These are phyloP conservation scores for Magnusiomyces fungicola DNA, from an alignment of 1,139 yeast genomes.

Conservation along the genomic window DNA sequence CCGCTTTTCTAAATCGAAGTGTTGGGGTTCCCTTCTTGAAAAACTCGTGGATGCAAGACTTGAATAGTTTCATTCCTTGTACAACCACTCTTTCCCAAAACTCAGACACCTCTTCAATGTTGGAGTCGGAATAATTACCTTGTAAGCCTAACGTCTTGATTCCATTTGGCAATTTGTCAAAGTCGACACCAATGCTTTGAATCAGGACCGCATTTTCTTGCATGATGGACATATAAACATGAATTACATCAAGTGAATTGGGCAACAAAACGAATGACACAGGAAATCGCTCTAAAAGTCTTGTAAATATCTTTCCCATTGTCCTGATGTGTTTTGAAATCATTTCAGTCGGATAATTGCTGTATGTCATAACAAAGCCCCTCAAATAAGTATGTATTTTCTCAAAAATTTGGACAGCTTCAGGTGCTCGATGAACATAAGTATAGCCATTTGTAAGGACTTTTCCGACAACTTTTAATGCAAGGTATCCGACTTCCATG, in stretches of 20 bases:
- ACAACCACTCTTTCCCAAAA: constrained; percentile 75
- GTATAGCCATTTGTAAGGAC: constrained; percentile 73
- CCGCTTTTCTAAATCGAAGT: constrained; percentile 52
- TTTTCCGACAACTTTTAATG: constrained; percentile 68
- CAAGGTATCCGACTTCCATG: constrained; percentile 68
- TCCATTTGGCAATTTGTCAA: background rate
- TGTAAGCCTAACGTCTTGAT: background rate
- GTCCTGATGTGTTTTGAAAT: constrained; percentile 68
- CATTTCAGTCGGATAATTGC: constrained; percentile 42
- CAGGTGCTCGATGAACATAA: constrained; percentile 52
- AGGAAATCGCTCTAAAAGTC: constrained; percentile 52
- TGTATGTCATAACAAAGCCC: constrained; percentile 46
- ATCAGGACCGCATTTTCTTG: constrained; percentile 56
- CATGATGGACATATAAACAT: constrained; percentile 50
- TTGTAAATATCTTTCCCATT: constrained; percentile 64
- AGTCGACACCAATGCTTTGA: constrained; percentile 36
- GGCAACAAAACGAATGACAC: constrained; percentile 67
- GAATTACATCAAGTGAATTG: constrained; percentile 50
- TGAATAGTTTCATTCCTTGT: constrained; percentile 60
- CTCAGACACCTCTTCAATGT: constrained; percentile 29
- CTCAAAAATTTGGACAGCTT: constrained; percentile 53
- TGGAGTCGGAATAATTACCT: constrained; percentile 33
- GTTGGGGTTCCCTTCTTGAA: constrained; percentile 62
- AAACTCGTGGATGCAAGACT: constrained; percentile 52
- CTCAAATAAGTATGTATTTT: constrained; percentile 55